These are phyloP conservation scores for Paulinella micropora DNA, from an alignment of 78 protist species.

Conservation along the genomic window DNA sequence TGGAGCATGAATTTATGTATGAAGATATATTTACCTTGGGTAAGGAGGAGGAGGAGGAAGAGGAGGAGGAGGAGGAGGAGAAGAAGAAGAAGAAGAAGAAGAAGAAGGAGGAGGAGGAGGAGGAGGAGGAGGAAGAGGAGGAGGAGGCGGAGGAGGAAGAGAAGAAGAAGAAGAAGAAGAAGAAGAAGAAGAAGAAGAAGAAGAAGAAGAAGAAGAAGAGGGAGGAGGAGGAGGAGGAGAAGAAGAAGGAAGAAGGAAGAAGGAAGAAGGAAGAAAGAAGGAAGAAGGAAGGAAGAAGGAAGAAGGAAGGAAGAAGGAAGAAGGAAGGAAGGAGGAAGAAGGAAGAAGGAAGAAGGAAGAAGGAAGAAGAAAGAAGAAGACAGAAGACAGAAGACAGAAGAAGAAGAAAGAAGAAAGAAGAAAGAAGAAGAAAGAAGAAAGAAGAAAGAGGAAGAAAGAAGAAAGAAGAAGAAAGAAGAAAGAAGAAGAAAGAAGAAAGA, in stretches of 20 bases:
- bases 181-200: not conserved
- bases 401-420: too few species aligned
- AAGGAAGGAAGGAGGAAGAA: too few species aligned
- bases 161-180: not conserved
- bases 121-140: not conserved
- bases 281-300: not conserved
- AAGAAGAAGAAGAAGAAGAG: too few species aligned
- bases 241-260: too few species aligned
- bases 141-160: not conserved
- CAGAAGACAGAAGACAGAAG: too few species aligned
- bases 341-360: too few species aligned
- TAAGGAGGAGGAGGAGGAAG: not conserved
- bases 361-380: not conserved
- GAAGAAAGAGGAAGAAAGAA: not conserved
- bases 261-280: not conserved
- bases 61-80: not conserved
- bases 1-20: too few species aligned
- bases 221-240: not conserved
- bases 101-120: not conserved
- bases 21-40: not conserved
- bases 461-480: not conserved
- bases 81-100: not conserved
- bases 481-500: not conserved
- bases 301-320: not conserved
- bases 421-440: not conserved